Evolutionary conservation across 2,329 filamentous ascomycete species (phyloP).

Genomic region (Fusarium sororula): DNA sequence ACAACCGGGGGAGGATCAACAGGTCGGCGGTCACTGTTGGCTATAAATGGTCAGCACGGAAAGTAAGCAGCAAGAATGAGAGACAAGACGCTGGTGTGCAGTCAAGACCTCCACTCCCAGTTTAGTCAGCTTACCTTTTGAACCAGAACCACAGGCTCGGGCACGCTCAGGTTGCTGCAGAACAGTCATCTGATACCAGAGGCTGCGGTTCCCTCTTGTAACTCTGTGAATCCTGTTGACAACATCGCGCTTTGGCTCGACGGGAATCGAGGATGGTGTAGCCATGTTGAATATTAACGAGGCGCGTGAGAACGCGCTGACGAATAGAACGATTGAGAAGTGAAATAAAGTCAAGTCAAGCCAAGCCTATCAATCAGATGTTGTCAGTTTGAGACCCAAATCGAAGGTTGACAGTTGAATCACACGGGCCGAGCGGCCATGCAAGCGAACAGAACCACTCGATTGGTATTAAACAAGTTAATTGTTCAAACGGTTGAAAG

Average conservation of each 20-base stretch:
- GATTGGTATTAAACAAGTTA: conserved; percentile 6
- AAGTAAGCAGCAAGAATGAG: not conserved
- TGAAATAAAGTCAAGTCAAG: not conserved
- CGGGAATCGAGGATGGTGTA: conserved; percentile 44
- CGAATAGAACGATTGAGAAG: conserved; percentile 17
- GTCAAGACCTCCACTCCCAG: not conserved
- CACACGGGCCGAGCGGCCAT: not conserved
- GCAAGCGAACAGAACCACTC: conserved; percentile 17
- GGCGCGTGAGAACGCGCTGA: conserved; percentile 8
- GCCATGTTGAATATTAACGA: conserved; percentile 43
- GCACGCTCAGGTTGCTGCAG: conserved; percentile 95
- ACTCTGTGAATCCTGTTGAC: conserved; percentile 57
- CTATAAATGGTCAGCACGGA: conserved; percentile 40
- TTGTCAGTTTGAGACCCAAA: conserved; percentile 18
- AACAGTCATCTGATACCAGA: conserved; percentile 85
- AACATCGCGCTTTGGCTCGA: conserved; percentile 46
- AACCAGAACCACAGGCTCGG: conserved; percentile 92
- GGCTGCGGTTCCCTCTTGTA: conserved; percentile 78
- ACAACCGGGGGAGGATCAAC: conserved; percentile 96
- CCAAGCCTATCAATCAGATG: conserved; percentile 15
- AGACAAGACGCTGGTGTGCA: not conserved
- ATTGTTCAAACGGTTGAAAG: not conserved
- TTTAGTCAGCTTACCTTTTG: conserved; percentile 76
- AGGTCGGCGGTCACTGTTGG: conserved; percentile 77
- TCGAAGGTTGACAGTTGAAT: conserved; percentile 3